Conservation (phyloP, 768 basidiomycete species). For the Pholiota molesta region DNA sequence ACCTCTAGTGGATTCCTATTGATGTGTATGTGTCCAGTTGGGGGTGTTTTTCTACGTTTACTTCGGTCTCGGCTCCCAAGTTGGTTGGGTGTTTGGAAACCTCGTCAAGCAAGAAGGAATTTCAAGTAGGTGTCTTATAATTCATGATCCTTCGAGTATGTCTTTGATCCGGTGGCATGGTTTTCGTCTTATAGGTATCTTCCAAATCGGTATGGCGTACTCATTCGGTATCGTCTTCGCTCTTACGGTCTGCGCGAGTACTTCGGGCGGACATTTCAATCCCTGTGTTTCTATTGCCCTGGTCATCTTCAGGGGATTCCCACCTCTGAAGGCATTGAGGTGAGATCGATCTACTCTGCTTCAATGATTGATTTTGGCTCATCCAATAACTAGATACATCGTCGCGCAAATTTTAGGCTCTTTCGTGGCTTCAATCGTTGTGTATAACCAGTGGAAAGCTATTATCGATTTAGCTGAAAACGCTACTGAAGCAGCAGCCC, state of each 20-base stretch:
- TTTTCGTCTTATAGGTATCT: slow-evolving; percentile 40
- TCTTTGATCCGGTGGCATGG: not conserved
- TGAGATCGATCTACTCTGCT: slow-evolving; percentile 25
- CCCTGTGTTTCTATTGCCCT: slow-evolving; percentile 62
- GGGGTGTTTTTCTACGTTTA: slow-evolving; percentile 67
- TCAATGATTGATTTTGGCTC: not conserved
- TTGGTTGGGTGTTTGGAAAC: slow-evolving; percentile 51
- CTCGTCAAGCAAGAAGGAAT: slow-evolving; percentile 41
- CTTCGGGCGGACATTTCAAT: slow-evolving; percentile 68
- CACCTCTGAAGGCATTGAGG: slow-evolving; percentile 52
- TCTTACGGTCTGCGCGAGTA: slow-evolving; percentile 48
- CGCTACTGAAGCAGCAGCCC: slow-evolving; percentile 26
- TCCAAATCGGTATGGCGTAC: slow-evolving; percentile 63
- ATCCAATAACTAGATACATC: slow-evolving; percentile 51
- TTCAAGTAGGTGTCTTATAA: slow-evolving; percentile 46
- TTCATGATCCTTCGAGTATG: too few species aligned
- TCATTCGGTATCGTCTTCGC: slow-evolving; percentile 64
- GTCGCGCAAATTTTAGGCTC: slow-evolving; percentile 66
- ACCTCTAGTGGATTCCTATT: not conserved
- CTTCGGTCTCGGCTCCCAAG: slow-evolving; percentile 57
- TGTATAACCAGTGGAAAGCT: slow-evolving; percentile 66
- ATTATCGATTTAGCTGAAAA: slow-evolving; percentile 42
- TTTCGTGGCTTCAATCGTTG: slow-evolving; percentile 60
- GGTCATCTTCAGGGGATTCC: slow-evolving; percentile 57
- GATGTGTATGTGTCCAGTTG: slow-evolving; percentile 35